Conservation (phyloP, 2,329 filamentous ascomycete genomes). For the Mycosphaerella sp. region DNA sequence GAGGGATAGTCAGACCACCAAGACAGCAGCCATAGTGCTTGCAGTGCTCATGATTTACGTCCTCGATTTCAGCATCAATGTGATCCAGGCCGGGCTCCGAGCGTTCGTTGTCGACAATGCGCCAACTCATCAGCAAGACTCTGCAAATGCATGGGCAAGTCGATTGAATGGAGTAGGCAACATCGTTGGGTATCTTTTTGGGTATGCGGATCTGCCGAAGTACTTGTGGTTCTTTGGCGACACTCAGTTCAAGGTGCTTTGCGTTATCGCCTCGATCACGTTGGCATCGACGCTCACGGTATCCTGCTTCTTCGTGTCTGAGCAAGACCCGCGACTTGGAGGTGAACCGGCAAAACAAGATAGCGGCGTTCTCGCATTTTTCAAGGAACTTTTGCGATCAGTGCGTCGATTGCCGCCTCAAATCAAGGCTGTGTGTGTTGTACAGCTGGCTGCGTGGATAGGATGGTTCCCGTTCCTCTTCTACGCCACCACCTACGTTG, state of each 20-base stretch:
- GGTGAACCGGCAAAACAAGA: conserved; percentile 55
- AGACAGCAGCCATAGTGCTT: conserved; percentile 62
- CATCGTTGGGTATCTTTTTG: conserved; percentile 82
- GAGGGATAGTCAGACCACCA: conserved; percentile 58
- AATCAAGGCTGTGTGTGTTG: conserved; percentile 86
- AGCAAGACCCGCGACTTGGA: conserved; percentile 73
- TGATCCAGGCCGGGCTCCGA: conserved; percentile 83
- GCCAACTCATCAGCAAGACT: conserved; percentile 86
- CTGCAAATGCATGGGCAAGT: conserved; percentile 90
- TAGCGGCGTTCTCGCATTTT: conserved; percentile 69
- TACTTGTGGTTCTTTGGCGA: conserved; percentile 73
- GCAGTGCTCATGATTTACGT: conserved; percentile 85
- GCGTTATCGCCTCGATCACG: conserved; percentile 71
- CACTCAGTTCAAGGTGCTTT: conserved; percentile 89
- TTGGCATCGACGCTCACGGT: conserved; percentile 64
- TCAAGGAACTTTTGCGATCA: conserved; percentile 68
- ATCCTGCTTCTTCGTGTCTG: conserved; percentile 63
- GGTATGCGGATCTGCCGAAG: conserved; percentile 71
- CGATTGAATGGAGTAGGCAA: conserved; percentile 81
- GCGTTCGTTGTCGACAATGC: conserved; percentile 92
- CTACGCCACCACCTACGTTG: conserved; percentile 90
- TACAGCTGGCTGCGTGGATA: conserved; percentile 95
- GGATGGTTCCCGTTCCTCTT: conserved; percentile 97
- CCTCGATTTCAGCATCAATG: conserved; percentile 92
- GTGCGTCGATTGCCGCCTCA: conserved; percentile 75